Evolutionary conservation across 192 early-diverging fungal species (phyloP).

Genomic region (Podila clonocystis): DNA sequence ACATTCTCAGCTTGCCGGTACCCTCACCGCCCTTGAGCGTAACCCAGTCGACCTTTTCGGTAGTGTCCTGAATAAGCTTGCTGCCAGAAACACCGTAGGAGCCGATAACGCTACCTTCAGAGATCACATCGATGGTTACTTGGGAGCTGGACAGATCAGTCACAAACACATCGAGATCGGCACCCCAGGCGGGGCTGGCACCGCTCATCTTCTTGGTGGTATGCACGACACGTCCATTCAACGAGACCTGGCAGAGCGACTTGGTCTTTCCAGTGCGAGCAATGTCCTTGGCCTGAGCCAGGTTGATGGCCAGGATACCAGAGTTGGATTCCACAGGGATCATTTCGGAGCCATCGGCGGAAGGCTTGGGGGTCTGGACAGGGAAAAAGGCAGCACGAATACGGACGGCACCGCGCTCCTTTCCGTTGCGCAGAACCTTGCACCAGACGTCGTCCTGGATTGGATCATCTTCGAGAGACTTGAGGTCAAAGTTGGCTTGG

Average conservation of each 20-base stretch:
- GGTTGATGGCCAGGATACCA: conserved; percentile 75
- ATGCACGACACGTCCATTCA: conserved; percentile 61
- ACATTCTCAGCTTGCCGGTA: conserved; percentile 53
- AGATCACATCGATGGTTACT: conserved; percentile 69
- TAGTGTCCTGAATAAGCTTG: conserved; percentile 33
- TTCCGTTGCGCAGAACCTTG: conserved; percentile 43
- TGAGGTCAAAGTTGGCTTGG: conserved; percentile 61
- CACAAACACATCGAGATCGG: conserved; percentile 75
- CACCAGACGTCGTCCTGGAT: conserved; percentile 58
- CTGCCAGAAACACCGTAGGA: conserved; percentile 19
- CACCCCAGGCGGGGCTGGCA: conserved; percentile 87
- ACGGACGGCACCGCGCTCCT: conserved; percentile 40
- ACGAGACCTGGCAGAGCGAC: conserved; percentile 64
- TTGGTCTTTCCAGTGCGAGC: conserved; percentile 52
- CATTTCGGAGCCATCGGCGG: conserved; percentile 29
- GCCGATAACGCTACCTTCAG: conserved; percentile 55
- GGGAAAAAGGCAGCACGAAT: conserved; percentile 43
- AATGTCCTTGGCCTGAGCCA: conserved; percentile 77
- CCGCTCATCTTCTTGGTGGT: conserved; percentile 74
- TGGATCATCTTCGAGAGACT: conserved; percentile 52
- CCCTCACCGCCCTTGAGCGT: conserved; percentile 47
- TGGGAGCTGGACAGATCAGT: conserved; percentile 70
- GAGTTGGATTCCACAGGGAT: conserved; percentile 54
- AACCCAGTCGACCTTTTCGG: conserved; percentile 57
- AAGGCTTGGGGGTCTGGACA: conserved; percentile 17